A percentile compares a stretch with the other conserved stretches of the same genome.
phyloP scores from a whole-genome alignment of 2,329 filamentous ascomycete genomes.

The Aureobasidium sp. region DNA sequence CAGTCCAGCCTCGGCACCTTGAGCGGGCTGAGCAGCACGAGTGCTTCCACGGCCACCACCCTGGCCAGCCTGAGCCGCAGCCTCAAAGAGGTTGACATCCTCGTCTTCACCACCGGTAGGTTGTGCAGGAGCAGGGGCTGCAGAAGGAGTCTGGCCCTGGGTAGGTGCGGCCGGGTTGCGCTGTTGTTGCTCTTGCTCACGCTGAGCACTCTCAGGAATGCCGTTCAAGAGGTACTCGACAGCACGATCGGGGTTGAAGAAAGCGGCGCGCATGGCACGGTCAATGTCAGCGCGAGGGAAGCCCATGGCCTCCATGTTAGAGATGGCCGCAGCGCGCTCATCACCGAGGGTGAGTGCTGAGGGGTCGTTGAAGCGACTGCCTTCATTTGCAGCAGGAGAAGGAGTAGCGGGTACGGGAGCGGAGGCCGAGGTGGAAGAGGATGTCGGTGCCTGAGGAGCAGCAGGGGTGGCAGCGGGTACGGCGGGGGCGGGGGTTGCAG shows the following conservation, averaged over 20 bases:
- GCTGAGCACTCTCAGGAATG: slow-evolving; percentile 76
- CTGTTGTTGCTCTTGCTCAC: slow-evolving; percentile 49
- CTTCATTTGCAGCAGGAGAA: slow-evolving; percentile 37
- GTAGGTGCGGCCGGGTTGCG: background rate
- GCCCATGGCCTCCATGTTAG: slow-evolving; percentile 96
- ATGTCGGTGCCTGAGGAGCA: slow-evolving; percentile 53
- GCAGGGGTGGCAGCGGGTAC: slow-evolving; percentile 40
- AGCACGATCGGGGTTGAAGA: slow-evolving; percentile 92
- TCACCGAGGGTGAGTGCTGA: slow-evolving; percentile 80
- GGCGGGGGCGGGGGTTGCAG: slow-evolving; percentile 47
- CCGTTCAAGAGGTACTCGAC: slow-evolving; percentile 92
- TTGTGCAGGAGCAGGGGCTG: slow-evolving; percentile 28
- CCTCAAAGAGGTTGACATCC: slow-evolving; percentile 82
- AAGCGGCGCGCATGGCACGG: slow-evolving; percentile 89
- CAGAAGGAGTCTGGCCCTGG: slow-evolving; percentile 23
- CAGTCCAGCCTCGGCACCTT: slow-evolving; percentile 26
- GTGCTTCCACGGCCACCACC: slow-evolving; percentile 36
- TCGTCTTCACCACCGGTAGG: slow-evolving; percentile 46
- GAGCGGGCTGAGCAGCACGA: slow-evolving; percentile 30
- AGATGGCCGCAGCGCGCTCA: slow-evolving; percentile 71
- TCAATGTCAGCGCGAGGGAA: slow-evolving; percentile 85
- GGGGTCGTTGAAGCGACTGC: slow-evolving; percentile 54
- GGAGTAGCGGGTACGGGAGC: slow-evolving; percentile 43
- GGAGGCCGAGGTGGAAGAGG: slow-evolving; percentile 38
- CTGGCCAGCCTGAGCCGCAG: slow-evolving; percentile 67